Base-by-base conservation (phyloP, 1,284 basidiomycete species). In the Exobasidium rhododendri region DNA sequence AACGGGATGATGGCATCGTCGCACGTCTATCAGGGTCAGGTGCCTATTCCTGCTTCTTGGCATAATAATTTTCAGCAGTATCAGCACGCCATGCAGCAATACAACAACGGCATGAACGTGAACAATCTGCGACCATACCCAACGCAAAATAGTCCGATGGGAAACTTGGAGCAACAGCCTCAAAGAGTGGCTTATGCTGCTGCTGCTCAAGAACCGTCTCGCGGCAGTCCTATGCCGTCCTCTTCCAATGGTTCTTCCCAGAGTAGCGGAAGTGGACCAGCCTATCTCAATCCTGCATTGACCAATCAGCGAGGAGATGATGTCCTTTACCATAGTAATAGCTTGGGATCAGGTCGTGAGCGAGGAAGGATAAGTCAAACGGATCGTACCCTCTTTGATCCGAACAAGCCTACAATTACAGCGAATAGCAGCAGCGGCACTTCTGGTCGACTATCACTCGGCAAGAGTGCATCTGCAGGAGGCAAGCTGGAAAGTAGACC, bases 371-470 rank as follows among this genome's bases (percentile, higher is more conserved):
- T 20, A 14, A 35, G 52, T 35, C 31, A 44, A 55, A 44, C 20
- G n/a, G 52, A 55, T n/a, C 22, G 52, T 4, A 14, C 24, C 24
- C 40, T 55, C 11, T 55, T 26, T 44, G 52, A 55, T 32, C 52
- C 52, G 2, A 55, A 32, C 17, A 44, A 35, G 11, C 52, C 52
- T 3, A 6, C 52, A 4, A 31, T 7, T 26, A 55, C 14, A 4
- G 13, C 26, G 13, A 55, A 26, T 20, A 35, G 32, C 24, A 31
- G n/a, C 3, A 26, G 20, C 24, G 14, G 5, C 14, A 44, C 26
- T 6, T 31, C 26, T 43, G 14, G 22, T 3, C 31, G 26, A 31
- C 52, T 17, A 22, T 44, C 52, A 44, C 3, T 55, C 2, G 52
- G 52, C 5, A 55, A 55, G 30, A 55, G 52, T 29, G 20, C 29